These are phyloP conservation scores for Fusarium paranaense DNA, from an alignment of 2,329 filamentous ascomycete genomes.

Conservation along the genomic window DNA sequence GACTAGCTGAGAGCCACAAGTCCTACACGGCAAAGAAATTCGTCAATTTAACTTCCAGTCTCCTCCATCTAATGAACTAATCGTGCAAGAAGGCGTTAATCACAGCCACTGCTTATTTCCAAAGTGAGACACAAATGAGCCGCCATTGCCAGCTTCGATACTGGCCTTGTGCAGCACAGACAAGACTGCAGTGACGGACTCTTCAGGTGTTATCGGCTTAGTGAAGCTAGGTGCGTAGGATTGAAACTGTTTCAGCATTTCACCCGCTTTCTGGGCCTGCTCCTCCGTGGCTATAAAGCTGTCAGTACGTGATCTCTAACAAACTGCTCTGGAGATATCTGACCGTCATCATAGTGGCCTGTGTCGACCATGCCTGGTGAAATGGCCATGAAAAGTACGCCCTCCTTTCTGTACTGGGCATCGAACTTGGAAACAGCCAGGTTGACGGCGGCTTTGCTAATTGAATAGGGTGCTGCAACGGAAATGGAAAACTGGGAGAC, in stretches of 20 bases:
- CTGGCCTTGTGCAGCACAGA: slow-evolving; percentile 47
- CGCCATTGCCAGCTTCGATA: slow-evolving; percentile 59
- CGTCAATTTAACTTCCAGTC: not conserved
- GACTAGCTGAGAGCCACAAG: not conserved
- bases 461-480: slow-evolving; percentile 54
- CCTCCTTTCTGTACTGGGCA: slow-evolving; percentile 60
- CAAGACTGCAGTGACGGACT: slow-evolving; percentile 49
- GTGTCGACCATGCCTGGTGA: slow-evolving; percentile 64
- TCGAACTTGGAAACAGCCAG: slow-evolving; percentile 64
- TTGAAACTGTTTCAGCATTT: slow-evolving; percentile 46
- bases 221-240: slow-evolving; percentile 55
- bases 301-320: slow-evolving; percentile 1
- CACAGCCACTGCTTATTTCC: slow-evolving; percentile 64
- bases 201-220: slow-evolving; percentile 48
- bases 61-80: too few species aligned
- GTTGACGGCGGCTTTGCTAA: slow-evolving; percentile 66
- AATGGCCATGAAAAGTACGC: slow-evolving; percentile 63
- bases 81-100: not conserved
- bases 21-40: not conserved
- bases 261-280: slow-evolving; percentile 36
- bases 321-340: slow-evolving; percentile 1
- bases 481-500: slow-evolving; percentile 52
- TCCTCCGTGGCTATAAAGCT: slow-evolving; percentile 36
- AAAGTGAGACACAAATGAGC: slow-evolving; percentile 65
- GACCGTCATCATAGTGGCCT: slow-evolving; percentile 46